phyloP scores from a whole-genome alignment of 176 grass and related monocot species.

The Puccinellia tenuiflora region DNA sequence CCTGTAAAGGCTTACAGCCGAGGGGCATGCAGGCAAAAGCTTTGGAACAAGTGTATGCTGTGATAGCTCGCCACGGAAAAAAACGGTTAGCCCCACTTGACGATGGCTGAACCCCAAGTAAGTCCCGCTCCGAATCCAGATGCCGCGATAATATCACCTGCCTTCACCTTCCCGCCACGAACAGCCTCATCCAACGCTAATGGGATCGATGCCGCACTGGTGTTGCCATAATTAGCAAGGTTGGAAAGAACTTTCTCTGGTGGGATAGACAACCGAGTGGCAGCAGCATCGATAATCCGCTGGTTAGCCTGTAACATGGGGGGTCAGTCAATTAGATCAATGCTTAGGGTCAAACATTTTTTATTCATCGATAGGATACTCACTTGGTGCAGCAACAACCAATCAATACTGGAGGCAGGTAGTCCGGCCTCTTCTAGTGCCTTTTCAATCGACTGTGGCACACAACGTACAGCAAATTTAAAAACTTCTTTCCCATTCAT shows the following conservation, averaged over 20 bases:
- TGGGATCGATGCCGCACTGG: conserved; percentile 91
- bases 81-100: conserved; percentile 57
- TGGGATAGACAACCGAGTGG: conserved; percentile 65
- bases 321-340: conserved; percentile 1
- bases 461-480: conserved; percentile 80
- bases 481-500: conserved; percentile 99
- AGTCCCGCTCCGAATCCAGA: conserved; percentile 94
- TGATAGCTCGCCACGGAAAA: neutral
- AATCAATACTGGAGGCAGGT: conserved; percentile 68
- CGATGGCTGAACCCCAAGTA: conserved; percentile 83
- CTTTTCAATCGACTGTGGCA: conserved; percentile 73
- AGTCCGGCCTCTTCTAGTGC: conserved; percentile 70
- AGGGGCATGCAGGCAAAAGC: conserved; percentile 5
- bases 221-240: conserved; percentile 88
- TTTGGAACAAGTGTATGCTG: neutral
- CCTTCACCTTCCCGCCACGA: conserved; percentile 64
- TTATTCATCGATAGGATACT: conserved; percentile 5
- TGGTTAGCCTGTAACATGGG: conserved; percentile 62
- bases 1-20: neutral
- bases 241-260: conserved; percentile 92
- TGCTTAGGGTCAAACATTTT: neutral
- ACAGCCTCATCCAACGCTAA: conserved; percentile 90
- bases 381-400: conserved; percentile 95
- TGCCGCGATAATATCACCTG: conserved; percentile 59
- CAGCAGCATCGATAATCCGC: conserved; percentile 86